Percentiles rank a stretch among this genome's conserved stretches.
Evolutionary conservation across 2,329 filamentous ascomycete species (phyloP).

Genomic region (Pyrenochaeta sp.): DNA sequence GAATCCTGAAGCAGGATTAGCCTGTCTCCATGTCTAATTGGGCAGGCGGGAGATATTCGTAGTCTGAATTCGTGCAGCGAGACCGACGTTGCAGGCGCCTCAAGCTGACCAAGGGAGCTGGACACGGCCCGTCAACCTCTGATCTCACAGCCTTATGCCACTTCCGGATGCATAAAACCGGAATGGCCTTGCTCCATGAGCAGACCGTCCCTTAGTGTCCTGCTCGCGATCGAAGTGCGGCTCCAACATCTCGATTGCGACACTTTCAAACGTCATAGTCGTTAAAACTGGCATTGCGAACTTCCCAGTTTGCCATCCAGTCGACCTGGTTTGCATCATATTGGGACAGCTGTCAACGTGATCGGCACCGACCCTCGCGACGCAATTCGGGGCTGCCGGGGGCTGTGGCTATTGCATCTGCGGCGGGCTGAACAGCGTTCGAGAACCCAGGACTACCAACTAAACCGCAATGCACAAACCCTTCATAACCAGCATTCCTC

Average conservation of each 20-base stretch:
- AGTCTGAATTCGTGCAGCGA: slow-evolving; percentile 40
- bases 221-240: slow-evolving; percentile 39
- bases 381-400: slow-evolving; percentile 38
- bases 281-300: slow-evolving; percentile 29
- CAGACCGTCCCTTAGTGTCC: slow-evolving; percentile 31
- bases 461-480: slow-evolving; percentile 42
- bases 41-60: slow-evolving; percentile 38
- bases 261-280: slow-evolving; percentile 43
- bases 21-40: slow-evolving; percentile 30
- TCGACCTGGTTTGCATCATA: slow-evolving; percentile 11
- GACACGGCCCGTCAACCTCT: slow-evolving; percentile 40
- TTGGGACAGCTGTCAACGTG: slow-evolving; percentile 17
- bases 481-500: slow-evolving; percentile 34
- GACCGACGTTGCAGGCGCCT: slow-evolving; percentile 39
- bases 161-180: slow-evolving; percentile 43
- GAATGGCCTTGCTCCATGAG: slow-evolving; percentile 35
- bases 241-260: slow-evolving; percentile 40
- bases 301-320: slow-evolving; percentile 35
- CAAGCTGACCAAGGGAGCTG: slow-evolving; percentile 27
- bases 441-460: slow-evolving; percentile 35
- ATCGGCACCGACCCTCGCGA: slow-evolving; percentile 5
- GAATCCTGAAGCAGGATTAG: slow-evolving; percentile 27
- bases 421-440: slow-evolving; percentile 44
- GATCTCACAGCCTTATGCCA: slow-evolving; percentile 37
- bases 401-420: slow-evolving; percentile 30